These are phyloP conservation scores for Globisporangium paroecandrum DNA, from an alignment of 352 stramenopile species.

Conservation along the genomic window DNA sequence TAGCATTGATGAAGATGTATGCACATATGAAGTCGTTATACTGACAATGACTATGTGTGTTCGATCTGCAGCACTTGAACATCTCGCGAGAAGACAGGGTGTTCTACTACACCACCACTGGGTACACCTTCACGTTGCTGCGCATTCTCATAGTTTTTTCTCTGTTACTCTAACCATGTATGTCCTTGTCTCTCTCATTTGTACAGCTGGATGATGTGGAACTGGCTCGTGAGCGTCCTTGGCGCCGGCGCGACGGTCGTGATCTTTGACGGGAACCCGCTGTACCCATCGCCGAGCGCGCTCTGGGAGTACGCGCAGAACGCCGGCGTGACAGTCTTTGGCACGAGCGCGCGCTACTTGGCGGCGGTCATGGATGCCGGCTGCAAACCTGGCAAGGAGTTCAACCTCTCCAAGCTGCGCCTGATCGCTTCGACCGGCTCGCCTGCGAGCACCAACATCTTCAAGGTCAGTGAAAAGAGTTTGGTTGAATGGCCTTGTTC, in stretches of 20 bases:
- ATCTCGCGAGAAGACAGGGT: slow-evolving; percentile 58
- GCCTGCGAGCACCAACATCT: slow-evolving; percentile 73
- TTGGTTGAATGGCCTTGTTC: not conserved
- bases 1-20: not conserved
- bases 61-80: slow-evolving; percentile 51
- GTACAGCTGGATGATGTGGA: slow-evolving; percentile 85
- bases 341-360: slow-evolving; percentile 71
- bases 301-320: slow-evolving; percentile 66
- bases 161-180: not conserved
- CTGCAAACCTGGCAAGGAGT: slow-evolving; percentile 54
- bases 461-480: slow-evolving; percentile 31
- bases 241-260: slow-evolving; percentile 71
- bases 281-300: slow-evolving; percentile 49
- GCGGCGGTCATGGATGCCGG: slow-evolving; percentile 71
- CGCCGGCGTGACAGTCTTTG: slow-evolving; percentile 63
- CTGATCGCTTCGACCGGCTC: slow-evolving; percentile 72
- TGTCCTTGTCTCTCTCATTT: not conserved
- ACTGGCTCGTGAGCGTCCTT: slow-evolving; percentile 77
- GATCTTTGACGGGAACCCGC: slow-evolving; percentile 72
- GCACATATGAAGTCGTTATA: not conserved
- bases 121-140: slow-evolving; percentile 14
- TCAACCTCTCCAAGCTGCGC: slow-evolving; percentile 62
- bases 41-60: not conserved
- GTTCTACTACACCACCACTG: slow-evolving; percentile 83
- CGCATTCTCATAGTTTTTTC: not conserved